Evolutionary conservation across 495 filamentous ascomycete genomes (phyloP), one percentile per base, ranked within the genome.

Genomic region (Daldinia childiae): DNA sequence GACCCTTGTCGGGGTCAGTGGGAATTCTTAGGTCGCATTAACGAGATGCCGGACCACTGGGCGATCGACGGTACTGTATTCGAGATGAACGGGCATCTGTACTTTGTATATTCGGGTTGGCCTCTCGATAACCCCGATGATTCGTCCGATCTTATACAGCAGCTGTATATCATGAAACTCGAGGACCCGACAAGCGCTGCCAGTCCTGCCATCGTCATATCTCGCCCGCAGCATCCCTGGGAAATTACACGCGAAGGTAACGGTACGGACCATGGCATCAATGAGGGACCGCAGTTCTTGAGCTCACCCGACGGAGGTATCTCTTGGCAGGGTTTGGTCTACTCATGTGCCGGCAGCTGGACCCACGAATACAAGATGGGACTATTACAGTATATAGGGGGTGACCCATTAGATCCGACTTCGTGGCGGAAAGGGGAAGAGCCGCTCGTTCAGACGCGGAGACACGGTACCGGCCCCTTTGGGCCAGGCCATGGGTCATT

Each of bases 361-460:
- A 78, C 76, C 8, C 70, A 77, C 27, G 74, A 77, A 36, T 78
- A 78, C 68, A 78, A 78, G 70, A 78, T 78, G 76, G 75, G 72
- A 0, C 48, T 74, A 6, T 52, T 78, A 6, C 64, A 59, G 56
- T 76, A 72, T 54, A 38, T 68, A 41, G 76, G 76, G 1, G 72
- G 76, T 45, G 72, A 75, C 57, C 76, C 76, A 17, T 63, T 78
- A 1, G 64, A 75, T 27, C 55, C 74, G 1, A 43, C 8, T 1
- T 75, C 76, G 8, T 78, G 76, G 76, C 61, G 55, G n/a, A 78
- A 78, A 57, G 62, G 72, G 6, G 56, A 65, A 9, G 70, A 73
- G 36, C 76, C 76, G 32, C 72, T 78, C 7, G 45, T 78, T 1
- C 75, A 77, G 63, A 69, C 69, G 9, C 64, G 59, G 14, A 50